phyloP scores from a whole-genome alignment of 257 asterid species.

The Solanum verrucosum region DNA sequence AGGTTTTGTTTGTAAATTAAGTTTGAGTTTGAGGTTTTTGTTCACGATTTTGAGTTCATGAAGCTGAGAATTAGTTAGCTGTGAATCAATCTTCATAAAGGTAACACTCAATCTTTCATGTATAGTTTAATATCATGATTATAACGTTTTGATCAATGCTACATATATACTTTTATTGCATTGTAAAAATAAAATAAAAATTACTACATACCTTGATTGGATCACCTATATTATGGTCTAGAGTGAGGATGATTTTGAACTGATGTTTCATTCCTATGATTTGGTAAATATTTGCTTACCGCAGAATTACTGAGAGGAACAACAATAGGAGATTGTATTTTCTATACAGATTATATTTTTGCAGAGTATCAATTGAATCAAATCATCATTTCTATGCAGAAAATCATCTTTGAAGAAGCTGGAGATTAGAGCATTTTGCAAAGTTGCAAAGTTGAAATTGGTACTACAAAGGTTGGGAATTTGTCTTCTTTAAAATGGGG shows the following conservation, averaged over 20 bases:
- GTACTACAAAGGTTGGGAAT: neutral
- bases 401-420: neutral
- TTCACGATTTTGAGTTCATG: too few species aligned
- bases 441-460: neutral
- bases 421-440: neutral
- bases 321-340: neutral
- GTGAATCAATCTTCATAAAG: too few species aligned
- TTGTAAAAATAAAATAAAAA: neutral
- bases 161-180: neutral
- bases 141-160: neutral
- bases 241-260: neutral
- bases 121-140: too few species aligned
- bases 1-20: too few species aligned
- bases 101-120: too few species aligned
- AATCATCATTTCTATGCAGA: neutral
- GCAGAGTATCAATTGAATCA: neutral
- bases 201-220: neutral
- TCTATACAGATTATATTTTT: neutral
- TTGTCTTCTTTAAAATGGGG: neutral
- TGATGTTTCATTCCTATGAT: neutral
- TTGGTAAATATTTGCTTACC: neutral
- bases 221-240: neutral
- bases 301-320: neutral
- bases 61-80: too few species aligned
- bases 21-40: too few species aligned